These are phyloP conservation scores for Eimeria acervulina DNA, from an alignment of 169 alveolate species.

Conservation along the genomic window DNA sequence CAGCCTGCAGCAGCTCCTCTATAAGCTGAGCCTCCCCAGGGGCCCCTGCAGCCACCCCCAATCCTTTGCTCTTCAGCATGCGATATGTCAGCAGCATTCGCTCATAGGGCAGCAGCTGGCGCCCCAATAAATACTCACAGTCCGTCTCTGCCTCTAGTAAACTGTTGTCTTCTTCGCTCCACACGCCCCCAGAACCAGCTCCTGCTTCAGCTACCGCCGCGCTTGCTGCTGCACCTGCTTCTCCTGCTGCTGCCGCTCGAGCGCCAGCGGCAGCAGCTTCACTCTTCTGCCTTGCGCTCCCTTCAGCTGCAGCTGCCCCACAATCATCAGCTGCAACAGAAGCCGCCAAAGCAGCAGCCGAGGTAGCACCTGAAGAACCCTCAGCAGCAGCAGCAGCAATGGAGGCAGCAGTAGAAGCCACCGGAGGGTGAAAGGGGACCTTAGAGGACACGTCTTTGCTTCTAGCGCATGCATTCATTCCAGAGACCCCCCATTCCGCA, in stretches of 20 bases:
- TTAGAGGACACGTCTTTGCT: neutral
- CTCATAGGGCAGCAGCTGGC: slow-evolving; percentile 57
- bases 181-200: neutral
- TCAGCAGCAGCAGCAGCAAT: neutral
- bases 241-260: neutral
- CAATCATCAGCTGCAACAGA: neutral
- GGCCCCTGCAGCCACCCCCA: neutral
- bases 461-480: neutral
- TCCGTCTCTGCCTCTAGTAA: slow-evolving; percentile 54
- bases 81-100: slow-evolving; percentile 55
- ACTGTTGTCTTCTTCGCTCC: slow-evolving; percentile 59
- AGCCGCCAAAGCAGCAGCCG: neutral
- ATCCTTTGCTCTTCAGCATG: slow-evolving; percentile 8
- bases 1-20: neutral
- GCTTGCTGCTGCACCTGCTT: too few species aligned
- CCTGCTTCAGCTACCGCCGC: neutral
- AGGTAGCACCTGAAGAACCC: neutral
- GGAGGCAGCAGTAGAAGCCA: neutral
- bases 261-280: neutral
- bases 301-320: neutral
- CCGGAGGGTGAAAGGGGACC: neutral
- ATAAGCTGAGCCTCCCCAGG: slow-evolving; percentile 4
- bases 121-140: slow-evolving; percentile 42
- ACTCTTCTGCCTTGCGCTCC: neutral
- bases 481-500: neutral